These are phyloP conservation scores for Schizosaccharomyces octosporus DNA, from an alignment of 805 yeast genomes.

Conservation along the genomic window DNA sequence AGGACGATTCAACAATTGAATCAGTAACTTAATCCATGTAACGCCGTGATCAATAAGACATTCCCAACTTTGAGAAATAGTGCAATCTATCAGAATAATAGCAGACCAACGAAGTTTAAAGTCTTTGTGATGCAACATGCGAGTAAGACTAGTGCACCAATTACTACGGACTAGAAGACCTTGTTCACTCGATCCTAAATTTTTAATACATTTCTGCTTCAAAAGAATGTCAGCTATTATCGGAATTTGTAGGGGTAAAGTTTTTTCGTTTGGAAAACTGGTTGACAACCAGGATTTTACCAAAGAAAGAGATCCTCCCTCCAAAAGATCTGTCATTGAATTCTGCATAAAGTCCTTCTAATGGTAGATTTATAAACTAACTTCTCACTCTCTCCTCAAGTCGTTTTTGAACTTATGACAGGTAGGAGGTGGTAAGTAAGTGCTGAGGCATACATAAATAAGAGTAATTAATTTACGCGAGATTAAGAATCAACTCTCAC, in stretches of 20 bases:
- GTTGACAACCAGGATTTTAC: neutral
- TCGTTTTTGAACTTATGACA: too few relatives aligned
- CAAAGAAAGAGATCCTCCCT: neutral
- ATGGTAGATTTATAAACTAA: too few relatives aligned
- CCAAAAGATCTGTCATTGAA: neutral
- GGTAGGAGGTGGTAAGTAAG: too few relatives aligned
- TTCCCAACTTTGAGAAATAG: neutral
- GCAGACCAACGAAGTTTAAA: constrained; percentile 1
- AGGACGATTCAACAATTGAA: neutral
- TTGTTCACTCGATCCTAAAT: neutral
- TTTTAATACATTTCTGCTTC: neutral
- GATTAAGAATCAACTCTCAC: too few relatives aligned
- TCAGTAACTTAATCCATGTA: neutral
- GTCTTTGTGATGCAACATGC: neutral
- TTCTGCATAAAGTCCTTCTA: neutral
- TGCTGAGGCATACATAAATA: too few relatives aligned
- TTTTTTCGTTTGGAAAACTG: neutral
- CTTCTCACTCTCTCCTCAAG: too few relatives aligned
- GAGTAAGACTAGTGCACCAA: neutral
- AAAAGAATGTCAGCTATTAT: neutral
- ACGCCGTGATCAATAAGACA: neutral
- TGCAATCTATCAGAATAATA: neutral
- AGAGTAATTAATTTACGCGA: too few relatives aligned
- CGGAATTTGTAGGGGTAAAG: neutral
- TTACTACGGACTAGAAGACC: neutral